These are phyloP conservation scores for Lyophyllum shimeji DNA, from an alignment of 768 basidiomycete species.

Conservation along the genomic window DNA sequence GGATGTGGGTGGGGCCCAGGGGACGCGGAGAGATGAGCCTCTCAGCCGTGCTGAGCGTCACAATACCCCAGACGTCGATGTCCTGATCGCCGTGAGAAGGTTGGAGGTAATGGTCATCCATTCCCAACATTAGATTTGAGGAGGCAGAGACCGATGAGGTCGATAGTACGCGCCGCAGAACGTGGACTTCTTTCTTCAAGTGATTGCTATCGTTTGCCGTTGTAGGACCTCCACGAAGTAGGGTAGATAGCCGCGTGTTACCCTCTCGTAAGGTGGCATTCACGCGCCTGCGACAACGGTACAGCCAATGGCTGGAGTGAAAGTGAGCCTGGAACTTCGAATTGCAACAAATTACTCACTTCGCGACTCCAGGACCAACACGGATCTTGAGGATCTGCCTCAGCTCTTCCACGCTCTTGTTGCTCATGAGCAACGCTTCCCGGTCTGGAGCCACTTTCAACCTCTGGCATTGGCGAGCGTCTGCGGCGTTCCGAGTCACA, in stretches of 20 bases:
- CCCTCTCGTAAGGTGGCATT: constrained; percentile 24
- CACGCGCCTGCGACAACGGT: constrained; percentile 20
- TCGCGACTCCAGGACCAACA: constrained; percentile 14
- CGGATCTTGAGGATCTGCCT: constrained; percentile 30
- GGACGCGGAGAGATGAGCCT: constrained; percentile 35
- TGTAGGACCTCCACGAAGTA: constrained; percentile 14
- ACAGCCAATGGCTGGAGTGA: constrained; percentile 31
- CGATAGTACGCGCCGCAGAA: constrained; percentile 26
- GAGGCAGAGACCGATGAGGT: constrained; percentile 21
- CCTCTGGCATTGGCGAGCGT: no score
- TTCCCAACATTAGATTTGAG: constrained; percentile 1
- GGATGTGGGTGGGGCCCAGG: constrained; percentile 35
- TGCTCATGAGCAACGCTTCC: constrained; percentile 27
- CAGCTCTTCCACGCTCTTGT: constrained; percentile 27
- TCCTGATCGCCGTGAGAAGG: constrained; percentile 9
- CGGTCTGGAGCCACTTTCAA: constrained; percentile 36
- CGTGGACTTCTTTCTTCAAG: constrained; percentile 12
- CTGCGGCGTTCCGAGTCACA: no score
- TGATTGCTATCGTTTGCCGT: constrained; percentile 3
- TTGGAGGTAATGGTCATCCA: constrained; percentile 16
- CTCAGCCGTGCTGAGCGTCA: constrained; percentile 25
- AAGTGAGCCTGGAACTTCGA: neutral
- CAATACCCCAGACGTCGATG: constrained; percentile 23
- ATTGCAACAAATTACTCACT: constrained; percentile 15
- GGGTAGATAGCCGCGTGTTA: constrained; percentile 26